phyloP scores from a whole-genome alignment of 2,329 filamentous ascomycete genomes.

The Ophiostoma quercus region DNA sequence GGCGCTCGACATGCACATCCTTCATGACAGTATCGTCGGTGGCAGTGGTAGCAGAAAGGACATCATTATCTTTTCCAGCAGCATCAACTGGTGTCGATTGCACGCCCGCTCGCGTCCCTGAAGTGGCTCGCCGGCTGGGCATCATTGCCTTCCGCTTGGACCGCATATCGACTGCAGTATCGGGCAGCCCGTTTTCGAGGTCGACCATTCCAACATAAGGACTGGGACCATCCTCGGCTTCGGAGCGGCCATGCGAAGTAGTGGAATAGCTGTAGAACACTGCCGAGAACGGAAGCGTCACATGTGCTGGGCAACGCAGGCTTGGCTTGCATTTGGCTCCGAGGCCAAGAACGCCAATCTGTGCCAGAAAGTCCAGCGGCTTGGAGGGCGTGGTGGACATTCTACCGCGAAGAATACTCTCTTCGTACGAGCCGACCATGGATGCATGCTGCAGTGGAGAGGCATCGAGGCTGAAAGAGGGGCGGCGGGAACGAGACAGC shows the following conservation, averaged over 20 bases:
- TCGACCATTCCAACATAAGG: constrained; percentile 94
- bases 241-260: constrained; percentile 57
- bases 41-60: neutral
- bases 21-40: constrained; percentile 11
- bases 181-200: constrained; percentile 70
- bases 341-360: constrained; percentile 87
- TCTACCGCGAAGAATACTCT: constrained; percentile 86
- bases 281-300: constrained; percentile 84
- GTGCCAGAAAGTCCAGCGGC: constrained; percentile 85
- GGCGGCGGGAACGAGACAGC: constrained; percentile 53
- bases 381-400: constrained; percentile 97
- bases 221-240: constrained; percentile 78
- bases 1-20: constrained; percentile 15
- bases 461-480: constrained; percentile 67
- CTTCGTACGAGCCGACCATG: constrained; percentile 97
- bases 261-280: constrained; percentile 91
- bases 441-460: constrained; percentile 82
- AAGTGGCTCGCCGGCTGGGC: constrained; percentile 38
- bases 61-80: neutral
- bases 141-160: constrained; percentile 42
- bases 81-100: neutral
- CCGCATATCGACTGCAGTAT: constrained; percentile 44
- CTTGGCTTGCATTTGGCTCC: constrained; percentile 76
- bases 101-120: constrained; percentile 5
- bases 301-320: constrained; percentile 80